phyloP scores from a whole-genome alignment of 2,329 filamentous ascomycete species.

The Cytospora leucostoma region DNA sequence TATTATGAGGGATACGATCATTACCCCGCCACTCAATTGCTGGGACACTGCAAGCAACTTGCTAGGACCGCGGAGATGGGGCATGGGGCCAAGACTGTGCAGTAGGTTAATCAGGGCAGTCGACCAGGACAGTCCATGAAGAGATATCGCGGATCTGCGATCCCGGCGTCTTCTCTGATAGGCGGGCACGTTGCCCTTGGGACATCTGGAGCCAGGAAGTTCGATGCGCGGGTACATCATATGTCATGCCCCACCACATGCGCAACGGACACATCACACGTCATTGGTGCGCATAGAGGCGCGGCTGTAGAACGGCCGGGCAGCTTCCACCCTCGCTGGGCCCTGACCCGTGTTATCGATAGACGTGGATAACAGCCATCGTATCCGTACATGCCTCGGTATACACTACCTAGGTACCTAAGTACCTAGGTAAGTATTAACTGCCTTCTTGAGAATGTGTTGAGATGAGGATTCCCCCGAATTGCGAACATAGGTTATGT shows the following conservation, averaged over 20 bases:
- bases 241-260: neutral
- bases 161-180: constrained; percentile 7
- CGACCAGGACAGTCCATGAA: no score
- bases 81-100: neutral
- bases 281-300: constrained; percentile 4
- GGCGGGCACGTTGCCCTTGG: neutral
- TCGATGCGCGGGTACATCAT: neutral
- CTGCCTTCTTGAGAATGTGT: no score
- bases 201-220: neutral
- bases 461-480: no score
- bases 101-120: neutral
- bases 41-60: no score
- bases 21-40: no score
- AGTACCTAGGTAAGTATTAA: no score
- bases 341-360: neutral
- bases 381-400: neutral
- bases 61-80: neutral
- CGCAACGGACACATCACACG: neutral
- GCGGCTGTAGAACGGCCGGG: neutral
- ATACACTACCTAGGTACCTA: no score
- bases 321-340: neutral
- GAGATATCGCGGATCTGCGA: constrained; percentile 16
- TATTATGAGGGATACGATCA: constrained; percentile 1
- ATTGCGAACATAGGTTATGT: no score
- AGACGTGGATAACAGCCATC: neutral